Evolutionary conservation across 495 filamentous ascomycete species (phyloP).

Genomic region (Hyaloscypha bicolor): DNA sequence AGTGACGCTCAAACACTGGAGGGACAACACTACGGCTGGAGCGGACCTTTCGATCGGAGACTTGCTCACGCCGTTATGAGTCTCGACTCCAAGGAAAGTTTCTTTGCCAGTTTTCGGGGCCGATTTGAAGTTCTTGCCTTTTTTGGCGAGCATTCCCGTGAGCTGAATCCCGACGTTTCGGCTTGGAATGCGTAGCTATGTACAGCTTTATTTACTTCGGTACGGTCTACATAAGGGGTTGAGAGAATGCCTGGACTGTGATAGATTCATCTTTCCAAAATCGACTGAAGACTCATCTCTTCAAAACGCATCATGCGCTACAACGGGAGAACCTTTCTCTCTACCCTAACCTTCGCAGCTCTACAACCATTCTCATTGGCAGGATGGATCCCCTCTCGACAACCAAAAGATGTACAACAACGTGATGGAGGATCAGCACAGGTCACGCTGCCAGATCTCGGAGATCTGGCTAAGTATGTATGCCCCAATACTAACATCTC

Average conservation of each 20-base stretch:
- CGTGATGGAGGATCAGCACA: background rate
- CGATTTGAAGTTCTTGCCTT: too few species aligned
- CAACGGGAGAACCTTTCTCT: background rate
- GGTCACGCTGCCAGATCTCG: background rate
- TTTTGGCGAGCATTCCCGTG: too few species aligned
- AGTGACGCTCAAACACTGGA: too few species aligned
- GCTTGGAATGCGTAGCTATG: slow-evolving; percentile 14
- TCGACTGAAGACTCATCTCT: background rate
- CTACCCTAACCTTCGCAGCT: background rate
- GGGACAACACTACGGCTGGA: too few species aligned
- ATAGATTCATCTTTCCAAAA: background rate
- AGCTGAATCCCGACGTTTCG: background rate
- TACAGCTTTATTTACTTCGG: slow-evolving; percentile 3
- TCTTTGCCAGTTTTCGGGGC: too few species aligned
- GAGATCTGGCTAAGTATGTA: slow-evolving; percentile 4
- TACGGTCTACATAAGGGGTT: background rate
- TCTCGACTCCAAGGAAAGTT: too few species aligned
- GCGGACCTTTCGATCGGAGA: too few species aligned
- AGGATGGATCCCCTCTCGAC: slow-evolving; percentile 1
- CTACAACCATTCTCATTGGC: background rate
- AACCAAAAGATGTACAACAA: background rate
- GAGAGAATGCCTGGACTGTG: background rate
- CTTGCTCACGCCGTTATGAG: too few species aligned
- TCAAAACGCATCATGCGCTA: slow-evolving; percentile 4
- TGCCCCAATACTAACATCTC: slow-evolving; percentile 11